These are phyloP conservation scores for Aspergillus awamori DNA, from an alignment of 2,329 filamentous ascomycete genomes.

Conservation along the genomic window DNA sequence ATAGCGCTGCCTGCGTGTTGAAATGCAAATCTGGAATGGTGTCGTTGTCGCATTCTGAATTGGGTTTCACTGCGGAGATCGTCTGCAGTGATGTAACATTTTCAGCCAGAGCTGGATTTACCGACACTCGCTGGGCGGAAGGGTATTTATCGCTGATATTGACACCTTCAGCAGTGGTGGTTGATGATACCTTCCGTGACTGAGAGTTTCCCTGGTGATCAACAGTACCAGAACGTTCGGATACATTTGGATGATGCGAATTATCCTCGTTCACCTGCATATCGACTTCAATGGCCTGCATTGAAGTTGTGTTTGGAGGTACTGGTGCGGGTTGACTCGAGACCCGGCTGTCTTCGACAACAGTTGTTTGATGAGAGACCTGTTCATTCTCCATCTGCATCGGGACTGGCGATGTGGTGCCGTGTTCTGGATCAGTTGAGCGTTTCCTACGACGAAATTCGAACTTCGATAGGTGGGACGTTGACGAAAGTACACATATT, in stretches of 20 bases:
- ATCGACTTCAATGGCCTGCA: neutral
- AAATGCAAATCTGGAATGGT: constrained; percentile 36
- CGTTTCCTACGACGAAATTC: constrained; percentile 37
- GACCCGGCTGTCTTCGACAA: neutral
- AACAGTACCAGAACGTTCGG: constrained; percentile 21
- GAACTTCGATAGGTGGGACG: constrained; percentile 44
- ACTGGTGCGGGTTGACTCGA: neutral
- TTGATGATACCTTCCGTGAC: constrained; percentile 11
- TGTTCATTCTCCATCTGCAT: neutral
- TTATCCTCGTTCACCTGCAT: neutral
- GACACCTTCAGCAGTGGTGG: constrained; percentile 17
- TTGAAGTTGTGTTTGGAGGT: neutral
- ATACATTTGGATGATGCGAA: neutral
- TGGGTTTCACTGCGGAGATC: constrained; percentile 35
- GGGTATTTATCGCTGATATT: constrained; percentile 35
- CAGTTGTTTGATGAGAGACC: neutral
- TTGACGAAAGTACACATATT: constrained; percentile 37
- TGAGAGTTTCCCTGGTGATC: constrained; percentile 20
- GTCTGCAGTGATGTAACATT: constrained; percentile 43
- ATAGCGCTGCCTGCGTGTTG: constrained; percentile 45
- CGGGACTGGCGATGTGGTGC: constrained; percentile 12
- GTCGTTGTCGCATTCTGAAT: constrained; percentile 23
- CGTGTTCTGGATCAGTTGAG: constrained; percentile 10
- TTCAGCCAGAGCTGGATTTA: constrained; percentile 32
- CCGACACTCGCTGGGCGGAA: constrained; percentile 42